phyloP scores from a whole-genome alignment of 2,329 filamentous ascomycete genomes.

The Paracoccidioides brasiliensis region DNA sequence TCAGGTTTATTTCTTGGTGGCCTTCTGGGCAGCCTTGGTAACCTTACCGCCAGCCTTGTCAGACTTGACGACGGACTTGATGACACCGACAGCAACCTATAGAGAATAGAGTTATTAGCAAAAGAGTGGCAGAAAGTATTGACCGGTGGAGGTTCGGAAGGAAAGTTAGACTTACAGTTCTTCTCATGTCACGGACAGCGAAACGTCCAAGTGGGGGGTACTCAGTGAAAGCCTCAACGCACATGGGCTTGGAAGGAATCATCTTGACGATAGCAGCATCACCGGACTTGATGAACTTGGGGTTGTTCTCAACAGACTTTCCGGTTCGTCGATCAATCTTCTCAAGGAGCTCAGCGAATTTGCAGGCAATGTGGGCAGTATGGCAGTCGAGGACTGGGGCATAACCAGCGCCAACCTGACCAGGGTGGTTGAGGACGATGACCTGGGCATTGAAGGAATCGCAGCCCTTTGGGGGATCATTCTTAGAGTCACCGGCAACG shows the following conservation, averaged over 20 bases:
- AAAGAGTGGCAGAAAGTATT: background rate
- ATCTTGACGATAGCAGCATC: constrained; percentile 99
- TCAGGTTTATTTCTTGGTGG: constrained; percentile 55
- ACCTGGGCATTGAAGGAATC: constrained; percentile 99
- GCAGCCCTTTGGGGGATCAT: constrained; percentile 80
- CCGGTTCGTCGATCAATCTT: constrained; percentile 99
- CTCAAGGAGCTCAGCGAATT: constrained; percentile 98
- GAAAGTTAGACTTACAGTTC: constrained; percentile 51
- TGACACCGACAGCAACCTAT: constrained; percentile 74
- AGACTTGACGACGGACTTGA: constrained; percentile 71
- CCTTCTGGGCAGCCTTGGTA: constrained; percentile 51
- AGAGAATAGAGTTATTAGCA: constrained; percentile 1
- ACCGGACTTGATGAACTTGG: constrained; percentile 99
- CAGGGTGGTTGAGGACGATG: constrained; percentile 99
- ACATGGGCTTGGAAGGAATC: constrained; percentile 99
- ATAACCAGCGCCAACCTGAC: constrained; percentile 98
- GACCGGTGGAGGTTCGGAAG: background rate
- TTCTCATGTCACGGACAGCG: constrained; percentile 94
- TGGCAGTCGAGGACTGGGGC: constrained; percentile 99
- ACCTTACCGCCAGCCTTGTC: constrained; percentile 47
- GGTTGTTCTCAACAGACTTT: constrained; percentile 79
- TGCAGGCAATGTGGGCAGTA: constrained; percentile 99
- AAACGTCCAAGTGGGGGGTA: constrained; percentile 99
- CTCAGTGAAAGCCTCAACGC: constrained; percentile 99
- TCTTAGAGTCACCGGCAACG: constrained; percentile 99